These are phyloP conservation scores for Mucor irregularis DNA, from an alignment of 371 early-diverging fungal genomes.

Conservation along the genomic window DNA sequence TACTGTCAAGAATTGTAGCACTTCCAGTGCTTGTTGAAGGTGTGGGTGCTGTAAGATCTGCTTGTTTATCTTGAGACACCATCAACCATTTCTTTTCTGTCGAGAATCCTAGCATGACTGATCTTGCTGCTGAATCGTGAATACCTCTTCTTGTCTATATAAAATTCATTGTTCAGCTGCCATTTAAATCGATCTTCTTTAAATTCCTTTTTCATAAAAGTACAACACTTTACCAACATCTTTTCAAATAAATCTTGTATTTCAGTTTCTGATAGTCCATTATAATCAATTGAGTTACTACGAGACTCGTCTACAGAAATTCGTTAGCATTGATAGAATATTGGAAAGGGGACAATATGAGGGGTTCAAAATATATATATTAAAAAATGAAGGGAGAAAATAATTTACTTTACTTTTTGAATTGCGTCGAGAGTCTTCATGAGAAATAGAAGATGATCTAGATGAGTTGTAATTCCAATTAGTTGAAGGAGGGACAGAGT, in stretches of 20 bases:
- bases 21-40: constrained; percentile 11
- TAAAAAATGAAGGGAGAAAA: not conserved
- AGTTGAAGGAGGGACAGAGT: constrained; percentile 17
- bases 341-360: not conserved
- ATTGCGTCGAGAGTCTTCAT: constrained; percentile 17
- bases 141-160: constrained; percentile 49
- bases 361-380: not conserved
- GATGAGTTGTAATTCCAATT: constrained; percentile 19
- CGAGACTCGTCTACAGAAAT: constrained; percentile 13
- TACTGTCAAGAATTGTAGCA: constrained; percentile 6
- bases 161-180: not conserved
- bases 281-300: constrained; percentile 12
- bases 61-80: constrained; percentile 54
- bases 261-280: constrained; percentile 24
- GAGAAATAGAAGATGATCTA: constrained; percentile 26
- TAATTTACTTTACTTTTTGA: not conserved
- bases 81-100: constrained; percentile 54
- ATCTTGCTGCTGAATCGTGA: constrained; percentile 35
- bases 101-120: constrained; percentile 44
- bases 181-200: not conserved
- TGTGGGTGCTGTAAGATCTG: constrained; percentile 24
- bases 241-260: constrained; percentile 51
- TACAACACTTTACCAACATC: constrained; percentile 51
- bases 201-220: not conserved
- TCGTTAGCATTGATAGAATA: constrained; percentile 1